phyloP scores from a whole-genome alignment of 176 grass and related monocot genomes.

The barley (Hordeum vulgare) region MorexV3_pseudomolecules_assembly NC_058519.1:629887677-629888176 shows the following conservation, averaged over 20 bases:
- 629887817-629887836: conserved; percentile 8
- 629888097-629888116: not conserved
- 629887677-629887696: not conserved
- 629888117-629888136: not conserved
- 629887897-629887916: not conserved
- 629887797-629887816: not conserved
- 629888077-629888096: not conserved
- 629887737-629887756: not conserved
- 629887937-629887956: not conserved
- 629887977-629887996: not conserved
- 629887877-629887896: not conserved
- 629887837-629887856: not conserved
- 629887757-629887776: not conserved
- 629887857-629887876: not conserved
- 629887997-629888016: not conserved
- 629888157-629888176: not conserved
- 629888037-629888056: not conserved
- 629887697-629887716: not conserved
- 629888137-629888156: not conserved
- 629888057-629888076: not conserved
- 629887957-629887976: not conserved
- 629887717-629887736: not conserved
- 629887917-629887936: not conserved
- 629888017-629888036: not conserved
- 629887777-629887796: not conserved